Evolutionary conservation across 2,329 filamentous ascomycete species (phyloP), one percentile per base, ranked within the genome.

Genomic region (Cadophora sp.): DNA sequence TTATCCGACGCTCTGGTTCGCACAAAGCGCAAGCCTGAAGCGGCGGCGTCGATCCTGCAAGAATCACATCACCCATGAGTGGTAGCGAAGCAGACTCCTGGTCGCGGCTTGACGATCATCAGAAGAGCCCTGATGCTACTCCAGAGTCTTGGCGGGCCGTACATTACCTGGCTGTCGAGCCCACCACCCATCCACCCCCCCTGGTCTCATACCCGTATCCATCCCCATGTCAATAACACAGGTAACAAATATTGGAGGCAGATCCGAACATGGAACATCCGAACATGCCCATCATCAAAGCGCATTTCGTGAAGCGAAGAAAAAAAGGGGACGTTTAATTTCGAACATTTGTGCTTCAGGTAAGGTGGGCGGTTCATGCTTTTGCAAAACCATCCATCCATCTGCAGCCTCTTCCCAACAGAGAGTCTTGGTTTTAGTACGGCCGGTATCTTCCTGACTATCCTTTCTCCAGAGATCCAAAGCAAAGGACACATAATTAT

Each of bases 1-100:
- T 65, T 70, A 66, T 72, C 71, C 72, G 70, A 62, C 61, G 65
- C 53, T 67, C 36, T 73, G 72, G 72, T 71, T 69, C 64, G 65
- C 63, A 64, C 68, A 67, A 58, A 66, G 65, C 64, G 56, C 61
- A 66, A 51, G 58, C 66, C 65, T 67, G 51, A 59, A 66, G 64
- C 59, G 50, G 64, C 66, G 67, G 61, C 67, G 71, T 67, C 53
- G 69, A 72, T 71, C 70, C 62, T 63, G 61, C 58, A 58, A 58
- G 62, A 59, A 62, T 41, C 50, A 47, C 16, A 30, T 30, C 27
- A 30, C n/a, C n/a, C 27, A 30, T 3, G 6, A 20, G 59, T 68
- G 64, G 70, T 70, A 68, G 67, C 71, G 71, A 73, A 66, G 60
- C 47, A 63, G 45, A 30, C 39, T 30, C 63, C 63, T 65, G 56